Percentiles rank a stretch among this genome's conserved stretches.
phyloP scores from a whole-genome alignment of 2,329 filamentous ascomycete species.

The Trichoderma guizhouense region DNA sequence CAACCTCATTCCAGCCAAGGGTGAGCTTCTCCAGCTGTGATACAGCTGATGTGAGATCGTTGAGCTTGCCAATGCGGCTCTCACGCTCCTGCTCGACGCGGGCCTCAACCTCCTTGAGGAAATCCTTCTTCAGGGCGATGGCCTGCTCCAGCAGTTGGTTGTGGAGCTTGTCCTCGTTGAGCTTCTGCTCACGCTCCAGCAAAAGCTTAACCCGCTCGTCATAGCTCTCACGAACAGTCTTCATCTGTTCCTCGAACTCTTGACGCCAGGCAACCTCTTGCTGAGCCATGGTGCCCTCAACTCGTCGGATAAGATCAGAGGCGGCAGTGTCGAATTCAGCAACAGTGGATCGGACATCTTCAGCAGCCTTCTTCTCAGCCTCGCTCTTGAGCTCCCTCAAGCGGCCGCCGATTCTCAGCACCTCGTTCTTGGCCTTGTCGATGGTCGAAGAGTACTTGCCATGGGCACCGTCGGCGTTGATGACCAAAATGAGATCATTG shows the following conservation, averaged over 20 bases:
- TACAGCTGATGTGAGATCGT: conserved; percentile 73
- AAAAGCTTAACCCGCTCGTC: conserved; percentile 76
- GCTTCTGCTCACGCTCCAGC: conserved; percentile 71
- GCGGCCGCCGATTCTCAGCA: conserved; percentile 73
- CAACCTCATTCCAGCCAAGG: conserved; percentile 82
- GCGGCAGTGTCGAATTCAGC: conserved; percentile 83
- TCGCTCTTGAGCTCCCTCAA: conserved; percentile 70
- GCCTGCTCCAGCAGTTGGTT: conserved; percentile 91
- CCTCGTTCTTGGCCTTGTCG: conserved; percentile 78
- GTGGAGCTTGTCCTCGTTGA: conserved; percentile 77
- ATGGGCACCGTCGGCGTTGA: conserved; percentile 80
- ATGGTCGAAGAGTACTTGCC: conserved; percentile 76
- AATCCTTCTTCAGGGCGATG: conserved; percentile 80
- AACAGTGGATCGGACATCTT: conserved; percentile 68
- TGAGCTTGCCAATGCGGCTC: conserved; percentile 80
- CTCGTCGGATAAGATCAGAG: conserved; percentile 79
- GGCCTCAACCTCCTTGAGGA: conserved; percentile 71
- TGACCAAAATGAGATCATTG: conserved; percentile 90
- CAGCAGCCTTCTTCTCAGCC: conserved; percentile 67
- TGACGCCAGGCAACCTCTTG: conserved; percentile 82
- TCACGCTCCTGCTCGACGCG: conserved; percentile 87
- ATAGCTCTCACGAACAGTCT: conserved; percentile 73
- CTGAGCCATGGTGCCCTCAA: conserved; percentile 75
- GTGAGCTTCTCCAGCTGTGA: conserved; percentile 84
- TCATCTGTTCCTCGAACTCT: conserved; percentile 84